Evolutionary conservation across 2,329 filamentous ascomycete genomes (phyloP), one percentile per base, ranked within the genome.

Genomic region (Bipolaris sorokiniana): DNA sequence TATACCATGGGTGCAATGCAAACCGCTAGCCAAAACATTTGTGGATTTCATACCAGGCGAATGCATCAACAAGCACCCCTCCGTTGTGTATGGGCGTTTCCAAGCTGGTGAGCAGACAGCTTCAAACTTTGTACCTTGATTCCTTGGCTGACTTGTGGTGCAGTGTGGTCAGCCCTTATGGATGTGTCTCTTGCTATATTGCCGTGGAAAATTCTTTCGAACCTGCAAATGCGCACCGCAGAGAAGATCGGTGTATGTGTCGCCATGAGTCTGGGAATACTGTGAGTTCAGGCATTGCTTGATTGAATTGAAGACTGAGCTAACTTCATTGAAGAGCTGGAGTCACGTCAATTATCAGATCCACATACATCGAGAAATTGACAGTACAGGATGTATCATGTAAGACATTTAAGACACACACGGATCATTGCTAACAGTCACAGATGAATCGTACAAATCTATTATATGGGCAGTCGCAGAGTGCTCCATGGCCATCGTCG

Each of bases 401-500:
- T 61, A 51, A 58, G 58, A 18, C 26, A 33, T 47, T 26, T n/a
- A 41, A 53, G 42, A 13, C 42, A 9, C 28, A 1, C n/a, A 34
- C 15, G 28, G n/a, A 54, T 50, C 7, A 45, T 53, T 34, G n/a
- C 33, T 54, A 40, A 57, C 50, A 46, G 36, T 16, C 3, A 37
- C 23, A 60, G 58, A 51, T 38, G 54, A 57, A 46, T 51, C 58
- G 20, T 57, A 57, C 36, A 54, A 57, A 9, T 45, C 58, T 31
- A 52, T 60, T n/a, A 56, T 57, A 37, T 60, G 58, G 58, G 49
- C 58, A 26, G 54, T 57, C n/a, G 58, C 54, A 57, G 58, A 60
- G 28, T 53, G 48, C 46, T 41, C 54, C 36, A 60, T 60, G 58
- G 45, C 54, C 38, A 60, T 57, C 18, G 58, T 60, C 34, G 58